Base-by-base conservation (phyloP, 768 basidiomycete species). In the Gymnopilus dilepis region DNA sequence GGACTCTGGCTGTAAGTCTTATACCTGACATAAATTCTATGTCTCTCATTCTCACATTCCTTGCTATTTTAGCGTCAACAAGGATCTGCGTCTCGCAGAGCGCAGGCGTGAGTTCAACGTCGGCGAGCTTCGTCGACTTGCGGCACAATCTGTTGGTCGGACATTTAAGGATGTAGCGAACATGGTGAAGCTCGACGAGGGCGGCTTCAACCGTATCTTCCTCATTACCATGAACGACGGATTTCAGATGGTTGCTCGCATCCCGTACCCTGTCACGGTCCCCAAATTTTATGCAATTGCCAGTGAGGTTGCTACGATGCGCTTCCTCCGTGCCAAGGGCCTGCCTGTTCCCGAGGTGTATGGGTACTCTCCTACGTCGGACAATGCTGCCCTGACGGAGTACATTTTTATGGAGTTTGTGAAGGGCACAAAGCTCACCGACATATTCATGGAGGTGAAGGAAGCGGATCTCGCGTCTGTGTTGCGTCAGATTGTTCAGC, bases 391-490 rank as follows among this genome's bases (percentile, higher is more conserved):
- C 9, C 63, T 73, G 47, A 77, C 77, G 3, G 77, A 80, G 70
- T 82, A 79, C 62, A 80, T 83, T 38, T 75, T 82, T 52, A 81
- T 80, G 79, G 77, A 82, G 58, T 78, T 76, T 53, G 60, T 82
- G 0, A 11, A 62, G 67, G 83, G 84, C 58, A 73, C 74, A 0
- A 77, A 72, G 7, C 57, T 83, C 0, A 76, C 70, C 72, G 76
- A 85, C 47, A 53, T 82, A 28, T 83, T 77, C 78, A 30, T 65
- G 17, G 65, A 75, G 12, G 71, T 83, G 17, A 69, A 59, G 66
- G 77, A 79, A 62, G 13, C 2, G 59, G 76, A 82, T 5, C 70
- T 82, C 66, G 60, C 69, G 65, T 83, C 80, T 0, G 47, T 84
- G 72, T 55, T 74, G 60, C 77, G 74, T 53, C 80, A 85, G 64